Conservation (phyloP, 129 eudicot species). For the Flaveria bidentis region DNA sequence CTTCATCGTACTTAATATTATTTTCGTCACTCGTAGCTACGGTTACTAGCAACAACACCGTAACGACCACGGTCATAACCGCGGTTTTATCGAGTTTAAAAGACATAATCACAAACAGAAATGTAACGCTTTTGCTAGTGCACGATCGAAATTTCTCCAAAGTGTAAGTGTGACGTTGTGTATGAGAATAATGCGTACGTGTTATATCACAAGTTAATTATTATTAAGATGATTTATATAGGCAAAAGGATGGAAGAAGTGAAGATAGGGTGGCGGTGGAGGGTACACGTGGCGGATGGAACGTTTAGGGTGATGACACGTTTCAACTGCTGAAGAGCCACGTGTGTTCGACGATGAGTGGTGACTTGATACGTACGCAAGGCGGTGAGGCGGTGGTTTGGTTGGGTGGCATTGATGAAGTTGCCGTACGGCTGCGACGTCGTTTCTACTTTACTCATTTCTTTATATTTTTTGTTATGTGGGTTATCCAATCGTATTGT, state of each 20-base stretch:
- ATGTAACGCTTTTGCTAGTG: not conserved
- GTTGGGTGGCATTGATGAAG: not conserved
- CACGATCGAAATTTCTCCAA: not conserved
- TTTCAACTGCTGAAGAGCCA: constrained; percentile 16
- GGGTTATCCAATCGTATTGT: not conserved
- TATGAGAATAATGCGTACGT: too few relatives aligned
- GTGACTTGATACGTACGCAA: not conserved
- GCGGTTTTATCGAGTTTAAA: constrained; percentile 5
- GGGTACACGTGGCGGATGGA: constrained; percentile 24
- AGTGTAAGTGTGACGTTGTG: too few relatives aligned
- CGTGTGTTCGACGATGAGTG: not conserved
- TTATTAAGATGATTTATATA: not conserved
- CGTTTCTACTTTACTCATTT: not conserved
- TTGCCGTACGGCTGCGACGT: constrained; percentile 14
- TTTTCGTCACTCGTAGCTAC: not conserved
- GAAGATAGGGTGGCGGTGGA: constrained; percentile 18
- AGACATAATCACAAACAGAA: not conserved
- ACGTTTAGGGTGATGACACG: constrained; percentile 15
- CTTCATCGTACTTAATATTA: constrained; percentile 23
- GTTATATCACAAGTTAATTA: too few relatives aligned
- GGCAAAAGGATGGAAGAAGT: not conserved
- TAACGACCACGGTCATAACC: not conserved
- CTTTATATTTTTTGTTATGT: not conserved
- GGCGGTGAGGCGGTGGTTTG: constrained; percentile 20
- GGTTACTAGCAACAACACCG: constrained; percentile 15